Conservation (phyloP, 352 stramenopile species). For the Phytophthora megakarya region DNA sequence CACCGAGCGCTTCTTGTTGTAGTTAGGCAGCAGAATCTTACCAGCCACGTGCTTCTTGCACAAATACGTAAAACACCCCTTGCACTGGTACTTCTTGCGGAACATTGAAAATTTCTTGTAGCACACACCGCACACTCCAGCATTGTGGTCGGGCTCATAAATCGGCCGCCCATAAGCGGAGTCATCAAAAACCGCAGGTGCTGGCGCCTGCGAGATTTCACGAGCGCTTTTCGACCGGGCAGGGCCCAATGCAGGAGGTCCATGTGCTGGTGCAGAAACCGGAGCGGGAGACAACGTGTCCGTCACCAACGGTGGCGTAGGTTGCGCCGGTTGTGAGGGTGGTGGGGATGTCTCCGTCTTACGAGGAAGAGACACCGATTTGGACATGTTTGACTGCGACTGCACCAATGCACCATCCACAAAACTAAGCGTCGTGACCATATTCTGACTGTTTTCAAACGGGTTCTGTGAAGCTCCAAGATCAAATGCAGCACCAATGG, state of each 20-base stretch:
- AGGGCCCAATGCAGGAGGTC: slow-evolving; percentile 12
- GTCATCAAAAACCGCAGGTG: slow-evolving; percentile 29
- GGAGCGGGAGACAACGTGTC: slow-evolving; percentile 31
- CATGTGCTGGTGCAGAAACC: slow-evolving; percentile 13
- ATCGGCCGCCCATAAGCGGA: slow-evolving; percentile 36
- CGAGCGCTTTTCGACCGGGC: slow-evolving; percentile 31
- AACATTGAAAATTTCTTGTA: slow-evolving; percentile 90
- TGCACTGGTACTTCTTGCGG: slow-evolving; percentile 88
- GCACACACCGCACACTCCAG: slow-evolving; percentile 73
- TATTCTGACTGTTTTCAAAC: slow-evolving; percentile 44
- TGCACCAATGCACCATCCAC: slow-evolving; percentile 44
- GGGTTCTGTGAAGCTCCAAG: slow-evolving; percentile 32
- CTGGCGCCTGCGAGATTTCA: slow-evolving; percentile 8
- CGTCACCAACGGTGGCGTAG: slow-evolving; percentile 20
- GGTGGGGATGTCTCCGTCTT: slow-evolving; percentile 30
- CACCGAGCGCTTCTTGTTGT: slow-evolving; percentile 72
- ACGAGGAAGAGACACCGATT: slow-evolving; percentile 22
- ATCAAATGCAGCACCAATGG: slow-evolving; percentile 38
- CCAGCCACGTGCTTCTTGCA: slow-evolving; percentile 84
- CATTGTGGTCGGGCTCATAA: slow-evolving; percentile 59
- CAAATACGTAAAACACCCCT: slow-evolving; percentile 74
- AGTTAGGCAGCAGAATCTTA: slow-evolving; percentile 63
- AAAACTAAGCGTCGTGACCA: slow-evolving; percentile 52
- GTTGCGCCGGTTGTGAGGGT: too few relatives aligned
- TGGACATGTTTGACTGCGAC: slow-evolving; percentile 39